These are phyloP conservation scores for Tilletia indica DNA, from an alignment of 1,284 basidiomycete genomes.

Conservation along the genomic window DNA sequence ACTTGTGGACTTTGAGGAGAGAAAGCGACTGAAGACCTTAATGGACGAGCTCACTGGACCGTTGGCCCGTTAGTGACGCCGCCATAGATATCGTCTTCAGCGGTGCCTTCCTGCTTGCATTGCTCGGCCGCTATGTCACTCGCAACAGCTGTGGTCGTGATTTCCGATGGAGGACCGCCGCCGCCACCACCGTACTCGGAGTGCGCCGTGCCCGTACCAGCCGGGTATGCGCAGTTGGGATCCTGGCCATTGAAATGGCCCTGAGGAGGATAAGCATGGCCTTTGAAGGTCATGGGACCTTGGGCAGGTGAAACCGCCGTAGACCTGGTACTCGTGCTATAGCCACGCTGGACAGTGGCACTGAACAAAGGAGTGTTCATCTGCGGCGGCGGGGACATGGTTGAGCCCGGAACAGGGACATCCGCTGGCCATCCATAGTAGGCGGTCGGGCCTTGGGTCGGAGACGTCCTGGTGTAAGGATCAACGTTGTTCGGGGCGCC, in stretches of 20 bases:
- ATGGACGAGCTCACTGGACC: background rate
- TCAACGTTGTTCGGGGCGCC: background rate
- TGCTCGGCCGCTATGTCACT: background rate
- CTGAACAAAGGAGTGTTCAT: background rate
- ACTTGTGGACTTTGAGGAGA: background rate
- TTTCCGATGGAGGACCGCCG: background rate
- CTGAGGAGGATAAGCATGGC: background rate
- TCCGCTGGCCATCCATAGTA: background rate
- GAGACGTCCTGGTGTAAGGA: background rate
- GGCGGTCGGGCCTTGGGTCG: background rate
- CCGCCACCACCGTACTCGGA: background rate
- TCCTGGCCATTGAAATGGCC: background rate
- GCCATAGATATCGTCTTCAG: constrained; percentile 6
- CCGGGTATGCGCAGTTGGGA: background rate
- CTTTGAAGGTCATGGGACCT: background rate
- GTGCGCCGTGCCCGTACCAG: background rate
- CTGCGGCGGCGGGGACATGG: background rate
- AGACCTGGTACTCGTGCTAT: constrained; percentile 3
- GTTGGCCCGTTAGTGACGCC: background rate
- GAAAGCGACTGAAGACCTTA: background rate
- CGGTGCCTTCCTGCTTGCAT: background rate
- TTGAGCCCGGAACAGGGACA: background rate
- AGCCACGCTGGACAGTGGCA: constrained; percentile 9
- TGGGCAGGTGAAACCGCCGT: background rate
- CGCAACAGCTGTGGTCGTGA: background rate